phyloP scores from a whole-genome alignment of 176 grass and related monocot genomes.

The Juncus inflexus region DNA sequence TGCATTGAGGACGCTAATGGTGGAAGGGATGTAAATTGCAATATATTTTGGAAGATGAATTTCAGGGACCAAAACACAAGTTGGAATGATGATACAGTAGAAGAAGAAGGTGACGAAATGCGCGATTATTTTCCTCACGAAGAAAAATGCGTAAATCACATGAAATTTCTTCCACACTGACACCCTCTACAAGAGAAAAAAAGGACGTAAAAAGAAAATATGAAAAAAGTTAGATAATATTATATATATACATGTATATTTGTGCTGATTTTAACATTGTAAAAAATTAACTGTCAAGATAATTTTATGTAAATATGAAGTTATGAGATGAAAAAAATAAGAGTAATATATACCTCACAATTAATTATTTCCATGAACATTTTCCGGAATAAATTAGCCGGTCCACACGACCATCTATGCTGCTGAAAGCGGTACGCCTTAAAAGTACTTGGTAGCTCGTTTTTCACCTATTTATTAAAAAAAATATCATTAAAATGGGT shows the following conservation, averaged over 20 bases:
- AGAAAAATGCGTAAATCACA: slow-evolving; percentile 76
- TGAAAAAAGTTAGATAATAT: neutral
- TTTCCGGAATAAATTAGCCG: slow-evolving; percentile 73
- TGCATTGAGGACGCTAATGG: slow-evolving; percentile 78
- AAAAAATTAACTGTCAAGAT: slow-evolving; percentile 7
- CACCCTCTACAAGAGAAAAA: slow-evolving; percentile 36
- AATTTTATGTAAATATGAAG: slow-evolving; percentile 2
- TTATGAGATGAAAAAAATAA: neutral
- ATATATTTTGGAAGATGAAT: slow-evolving; percentile 65
- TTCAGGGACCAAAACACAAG: slow-evolving; percentile 57
- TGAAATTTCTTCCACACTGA: slow-evolving; percentile 80
- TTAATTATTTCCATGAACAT: slow-evolving; percentile 55
- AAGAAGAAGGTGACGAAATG: slow-evolving; percentile 86
- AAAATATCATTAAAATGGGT: neutral
- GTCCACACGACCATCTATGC: slow-evolving; percentile 75
- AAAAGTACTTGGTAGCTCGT: slow-evolving; percentile 74
- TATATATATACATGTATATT: neutral
- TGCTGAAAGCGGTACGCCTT: slow-evolving; percentile 69
- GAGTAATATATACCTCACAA: slow-evolving; percentile 22
- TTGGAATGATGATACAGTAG: slow-evolving; percentile 77
- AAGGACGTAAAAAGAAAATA: neutral
- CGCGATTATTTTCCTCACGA: slow-evolving; percentile 78
- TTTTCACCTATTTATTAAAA: slow-evolving; percentile 32
- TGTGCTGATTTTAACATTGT: too few species aligned
- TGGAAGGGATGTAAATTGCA: slow-evolving; percentile 57